phyloP scores from a whole-genome alignment of 331 rosid species.

The Malus hybrid region DNA sequence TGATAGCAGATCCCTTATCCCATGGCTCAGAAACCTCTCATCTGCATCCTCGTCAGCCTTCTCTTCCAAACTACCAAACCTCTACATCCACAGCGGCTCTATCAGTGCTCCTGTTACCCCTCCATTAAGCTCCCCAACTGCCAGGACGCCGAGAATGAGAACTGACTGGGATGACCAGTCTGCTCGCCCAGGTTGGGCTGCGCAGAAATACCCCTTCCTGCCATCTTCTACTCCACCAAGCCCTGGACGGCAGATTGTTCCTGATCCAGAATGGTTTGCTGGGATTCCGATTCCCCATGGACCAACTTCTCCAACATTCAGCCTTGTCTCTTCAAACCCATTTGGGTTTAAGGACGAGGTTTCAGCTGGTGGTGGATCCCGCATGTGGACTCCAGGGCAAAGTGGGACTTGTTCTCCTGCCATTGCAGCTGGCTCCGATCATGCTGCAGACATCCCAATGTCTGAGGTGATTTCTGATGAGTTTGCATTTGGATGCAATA shows the following conservation, averaged over 20 bases:
- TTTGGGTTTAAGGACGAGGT: constrained; percentile 72
- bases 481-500: constrained; percentile 75
- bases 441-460: constrained; percentile 74
- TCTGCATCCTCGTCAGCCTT: constrained; percentile 69
- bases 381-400: constrained; percentile 87
- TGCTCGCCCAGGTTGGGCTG: constrained; percentile 37
- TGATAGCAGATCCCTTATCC: constrained; percentile 72
- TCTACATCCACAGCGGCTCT: constrained; percentile 53
- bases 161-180: constrained; percentile 59
- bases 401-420: constrained; percentile 94
- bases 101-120: constrained; percentile 96
- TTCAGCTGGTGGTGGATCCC: constrained; percentile 53
- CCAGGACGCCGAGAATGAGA: constrained; percentile 54
- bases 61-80: constrained; percentile 63
- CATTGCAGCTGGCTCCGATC: constrained; percentile 65
- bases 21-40: constrained; percentile 92
- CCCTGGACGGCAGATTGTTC: constrained; percentile 60
- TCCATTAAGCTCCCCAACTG: constrained; percentile 87
- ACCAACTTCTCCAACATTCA: constrained; percentile 75
- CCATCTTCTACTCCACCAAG: constrained; percentile 85
- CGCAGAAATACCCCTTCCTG: constrained; percentile 50
- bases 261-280: constrained; percentile 70
- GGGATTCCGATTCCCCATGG: constrained; percentile 63
- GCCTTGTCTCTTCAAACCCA: constrained; percentile 71
- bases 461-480: constrained; percentile 66